Base-by-base conservation (phyloP, 805 yeast species). In the Candida insectorum region DNA sequence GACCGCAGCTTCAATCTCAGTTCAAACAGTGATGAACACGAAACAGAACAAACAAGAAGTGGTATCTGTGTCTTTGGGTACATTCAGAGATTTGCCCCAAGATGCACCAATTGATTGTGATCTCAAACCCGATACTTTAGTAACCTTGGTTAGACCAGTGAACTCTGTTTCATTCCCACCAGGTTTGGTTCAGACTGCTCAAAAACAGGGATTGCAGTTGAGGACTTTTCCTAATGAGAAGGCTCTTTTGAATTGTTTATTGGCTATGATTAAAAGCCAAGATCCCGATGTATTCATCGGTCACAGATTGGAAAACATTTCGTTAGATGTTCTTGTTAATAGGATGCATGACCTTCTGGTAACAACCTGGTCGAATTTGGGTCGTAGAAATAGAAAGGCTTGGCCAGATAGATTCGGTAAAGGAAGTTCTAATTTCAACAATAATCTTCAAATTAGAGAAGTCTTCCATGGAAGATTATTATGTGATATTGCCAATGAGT, bases 221-320 rank as follows among this genome's bases (percentile, higher is more conserved):
- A 70, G 81, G 43, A 55, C 74, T 6, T 83, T 85, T 49, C 81
- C 79, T 19, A 81, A 75, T 44, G 97, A 93, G 50, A 78, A 77
- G 40, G 74, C 85, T 0, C 56, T 93, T 50, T 66, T 93, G 30
- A 77, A 77, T 39, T 82, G 85, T 55, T 73, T 93, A 30, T 69
- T 88, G 34, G 91, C 85, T 0, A 57, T 78, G 51, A 61, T 91
- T 29, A 81, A 79, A 45, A 62, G 62, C 25, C 63, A 73, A n/a
- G 98, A 93, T 57, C 97, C 97, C 0, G 98, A 93, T 63, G 81
- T 88, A 2, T 75, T 87, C 33, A 54, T 91, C 24, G 98, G 98
- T 19, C 97, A 93, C 54, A 71, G 82, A 43, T 62, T 93, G 40
- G 96, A 91, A 43, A 77, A 75, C 43, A 73, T 85, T 9, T 79